Base-by-base conservation (phyloP, 2,329 filamentous ascomycete species). In the Talaromyces islandicus region DNA sequence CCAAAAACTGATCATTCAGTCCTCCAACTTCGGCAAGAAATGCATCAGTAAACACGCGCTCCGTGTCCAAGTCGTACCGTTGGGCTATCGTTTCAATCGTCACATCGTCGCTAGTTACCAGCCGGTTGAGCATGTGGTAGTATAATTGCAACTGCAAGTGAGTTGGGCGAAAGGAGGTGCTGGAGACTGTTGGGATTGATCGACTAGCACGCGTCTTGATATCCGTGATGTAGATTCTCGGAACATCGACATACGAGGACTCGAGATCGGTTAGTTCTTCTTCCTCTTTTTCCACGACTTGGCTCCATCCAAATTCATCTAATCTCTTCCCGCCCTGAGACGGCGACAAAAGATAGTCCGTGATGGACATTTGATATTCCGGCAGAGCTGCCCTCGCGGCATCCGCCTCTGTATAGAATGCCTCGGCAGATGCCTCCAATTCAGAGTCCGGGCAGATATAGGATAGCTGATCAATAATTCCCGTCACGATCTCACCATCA, bases 141-240 rank as follows among this genome's bases (percentile, higher is more conserved):
- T 97, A 99, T 0, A 97, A 79, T 74, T 95, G 92, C 0, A 97
- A 80, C 71, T 99, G 94, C 62, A 97, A 88, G 66, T 88, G 85
- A 0, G 92, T 90, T 0, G 91, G 90, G 11, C 89, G 84, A 51
- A 91, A 81, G 0, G 87, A 84, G 0, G 85, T 78, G 24, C 85
- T 84, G 59, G 71, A 74, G 27, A 76, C 68, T 1, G 83, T 80
- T 1, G 92, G 90, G 2, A 90, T 70, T 2, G 81, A 82, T n/a
- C 76, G 78, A 4, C 83, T 85, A 5, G 64, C 71, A 54, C 92
- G 84, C 0, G 93, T 97, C 74, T 99, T 99, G 64, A 96, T 85
- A 67, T 99, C 94, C 0, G 87, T 87, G 54, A 99, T 78, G 72
- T 95, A 97, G n/a, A 88, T 74, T 58, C 77, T 71, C 2, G 69